Base-by-base conservation (phyloP, 2,329 filamentous ascomycete species). In the Elsinoe batatas region DNA sequence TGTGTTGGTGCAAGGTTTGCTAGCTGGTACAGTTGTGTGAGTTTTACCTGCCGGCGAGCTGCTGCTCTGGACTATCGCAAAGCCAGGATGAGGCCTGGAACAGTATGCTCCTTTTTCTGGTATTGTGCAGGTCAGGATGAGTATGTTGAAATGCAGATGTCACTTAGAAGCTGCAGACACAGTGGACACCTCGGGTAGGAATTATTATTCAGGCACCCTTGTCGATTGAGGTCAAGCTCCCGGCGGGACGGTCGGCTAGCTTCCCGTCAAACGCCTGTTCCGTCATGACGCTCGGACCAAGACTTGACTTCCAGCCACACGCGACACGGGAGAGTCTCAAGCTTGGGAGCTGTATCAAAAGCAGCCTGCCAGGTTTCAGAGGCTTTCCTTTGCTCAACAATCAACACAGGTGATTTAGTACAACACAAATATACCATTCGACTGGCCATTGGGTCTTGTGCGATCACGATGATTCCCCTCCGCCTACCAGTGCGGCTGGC, bases 401-500 rank as follows among this genome's bases (percentile, higher is more conserved):
- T 30, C 11, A 11, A 49, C 44, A 49, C n/a, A 35, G 3, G 13
- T 17, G 36, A 17, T 17, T n/a, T 12, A 30, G 7, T 12, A 22
- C 10, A 13, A 22, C 18, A 44, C n/a, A 12, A n/a, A 26, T 4
- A 44, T 15, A 6, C 30, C 18, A 26, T n/a, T 22, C 20, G 10
- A 22, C 33, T n/a, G 8, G 17, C 33, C 49, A 40, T 53, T 40
- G 49, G 55, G 18, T 32, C 15, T 5, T 47, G 3, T 49, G 18
- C 26, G 11, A 5, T 36, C 46, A 54, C 37, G 18, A 59, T 59
- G 58, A 40, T 59, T 17, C 40, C 53, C 30, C 20, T 53, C 53
- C 56, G 47, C 18, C 47, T 59, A n/a, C 56, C 56, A 7, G 35
- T 58, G 13, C 58, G 58, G 12, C n/a, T 56, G 22, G 58, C 58